Percentiles rank a stretch among this genome's conserved stretches.
These are phyloP conservation scores for Phialemoniopsis sp. DNA, from an alignment of 2,329 filamentous ascomycete species.

Conservation along the genomic window DNA sequence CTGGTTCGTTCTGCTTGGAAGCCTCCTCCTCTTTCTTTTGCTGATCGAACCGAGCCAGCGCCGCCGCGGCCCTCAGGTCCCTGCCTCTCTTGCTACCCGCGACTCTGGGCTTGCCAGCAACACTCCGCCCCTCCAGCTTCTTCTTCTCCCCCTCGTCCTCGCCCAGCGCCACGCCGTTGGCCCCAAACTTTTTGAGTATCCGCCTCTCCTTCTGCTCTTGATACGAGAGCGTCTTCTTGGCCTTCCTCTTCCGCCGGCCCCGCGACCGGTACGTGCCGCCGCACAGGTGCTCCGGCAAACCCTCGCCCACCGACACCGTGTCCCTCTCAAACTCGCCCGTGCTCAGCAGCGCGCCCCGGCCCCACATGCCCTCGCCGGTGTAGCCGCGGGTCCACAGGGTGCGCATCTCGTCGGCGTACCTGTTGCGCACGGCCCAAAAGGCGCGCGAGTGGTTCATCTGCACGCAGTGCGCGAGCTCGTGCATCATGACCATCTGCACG, in stretches of 20 bases:
- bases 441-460: conserved; percentile 85
- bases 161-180: conserved; percentile 63
- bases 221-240: conserved; percentile 51
- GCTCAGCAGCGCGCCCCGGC: conserved; percentile 59
- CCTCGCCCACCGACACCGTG: conserved; percentile 46
- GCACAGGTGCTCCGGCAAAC: conserved; percentile 68
- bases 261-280: conserved; percentile 71
- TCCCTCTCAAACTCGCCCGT: conserved; percentile 57
- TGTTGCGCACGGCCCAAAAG: conserved; percentile 78
- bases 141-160: conserved; percentile 63
- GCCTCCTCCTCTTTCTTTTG: conserved; percentile 44
- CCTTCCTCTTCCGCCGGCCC: conserved; percentile 47
- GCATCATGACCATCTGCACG: conserved; percentile 95
- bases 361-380: conserved; percentile 81
- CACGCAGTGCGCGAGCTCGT: conserved; percentile 83
- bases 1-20: conserved; percentile 19
- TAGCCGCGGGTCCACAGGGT: conserved; percentile 66
- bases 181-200: conserved; percentile 74
- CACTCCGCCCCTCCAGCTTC: conserved; percentile 58
- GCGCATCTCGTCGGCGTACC: conserved; percentile 68
- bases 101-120: conserved; percentile 65
- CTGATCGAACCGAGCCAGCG: conserved; percentile 67
- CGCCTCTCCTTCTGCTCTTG: conserved; percentile 69
- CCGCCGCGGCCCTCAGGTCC: conserved; percentile 73
- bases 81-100: conserved; percentile 70